These are phyloP conservation scores for Geotrichum bryndzae DNA, from an alignment of 1,139 yeast genomes.

Conservation along the genomic window DNA sequence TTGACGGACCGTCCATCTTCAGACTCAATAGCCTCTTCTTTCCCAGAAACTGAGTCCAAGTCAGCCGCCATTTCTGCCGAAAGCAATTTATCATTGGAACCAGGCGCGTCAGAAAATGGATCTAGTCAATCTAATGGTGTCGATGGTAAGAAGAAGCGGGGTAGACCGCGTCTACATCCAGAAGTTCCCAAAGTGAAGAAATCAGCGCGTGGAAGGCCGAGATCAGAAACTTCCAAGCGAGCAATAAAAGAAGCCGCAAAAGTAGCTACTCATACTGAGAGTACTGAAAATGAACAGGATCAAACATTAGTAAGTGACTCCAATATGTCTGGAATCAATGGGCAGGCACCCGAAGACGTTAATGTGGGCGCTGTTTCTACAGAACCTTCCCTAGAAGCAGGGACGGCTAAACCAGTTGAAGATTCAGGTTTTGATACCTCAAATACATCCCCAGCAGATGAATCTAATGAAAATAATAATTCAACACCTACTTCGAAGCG, in stretches of 20 bases:
- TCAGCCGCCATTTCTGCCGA: not conserved
- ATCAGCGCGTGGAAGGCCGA: slow-evolving; percentile 13
- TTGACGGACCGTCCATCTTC: not conserved
- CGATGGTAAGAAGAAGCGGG: slow-evolving; percentile 11
- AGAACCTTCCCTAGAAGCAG: not conserved
- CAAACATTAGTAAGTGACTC: not conserved
- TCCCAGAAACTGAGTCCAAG: not conserved
- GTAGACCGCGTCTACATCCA: slow-evolving; percentile 11
- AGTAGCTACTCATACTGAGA: not conserved
- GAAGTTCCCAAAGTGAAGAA: slow-evolving; percentile 5
- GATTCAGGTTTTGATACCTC: not conserved
- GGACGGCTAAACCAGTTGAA: not conserved
- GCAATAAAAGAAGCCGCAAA: slow-evolving; percentile 13
- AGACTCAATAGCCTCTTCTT: not conserved
- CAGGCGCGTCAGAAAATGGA: not conserved
- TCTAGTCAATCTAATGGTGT: not conserved
- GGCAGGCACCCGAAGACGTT: not conserved
- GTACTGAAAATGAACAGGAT: not conserved
- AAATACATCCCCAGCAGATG: not conserved
- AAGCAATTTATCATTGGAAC: not conserved
- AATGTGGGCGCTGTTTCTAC: not conserved
- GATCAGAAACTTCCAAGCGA: slow-evolving; percentile 16
- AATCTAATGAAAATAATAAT: not conserved
- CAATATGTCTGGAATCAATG: not conserved
- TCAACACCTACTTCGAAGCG: not conserved